These are phyloP conservation scores for Recurvomyces mirabilis DNA, from an alignment of 495 filamentous ascomycete species.

Conservation along the genomic window DNA sequence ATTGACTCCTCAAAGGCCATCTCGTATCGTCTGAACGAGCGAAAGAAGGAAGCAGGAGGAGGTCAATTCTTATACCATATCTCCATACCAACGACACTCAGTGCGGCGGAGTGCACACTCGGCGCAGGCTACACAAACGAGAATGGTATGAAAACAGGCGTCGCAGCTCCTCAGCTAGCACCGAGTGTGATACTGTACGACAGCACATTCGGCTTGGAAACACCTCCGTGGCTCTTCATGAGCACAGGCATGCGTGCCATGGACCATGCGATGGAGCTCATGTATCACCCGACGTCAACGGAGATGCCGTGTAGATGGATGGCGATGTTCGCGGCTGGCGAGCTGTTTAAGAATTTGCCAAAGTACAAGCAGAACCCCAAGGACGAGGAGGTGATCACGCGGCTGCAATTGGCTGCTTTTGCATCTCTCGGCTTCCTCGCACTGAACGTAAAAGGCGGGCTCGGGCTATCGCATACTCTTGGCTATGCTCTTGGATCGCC, in stretches of 20 bases:
- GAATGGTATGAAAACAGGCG: constrained; percentile 34
- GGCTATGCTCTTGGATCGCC: constrained; percentile 41
- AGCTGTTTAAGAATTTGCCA: constrained; percentile 35
- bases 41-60: constrained; percentile 4
- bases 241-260: constrained; percentile 37
- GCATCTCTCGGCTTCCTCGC: constrained; percentile 34
- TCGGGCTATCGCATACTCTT: constrained; percentile 37
- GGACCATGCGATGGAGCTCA: constrained; percentile 40
- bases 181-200: constrained; percentile 38
- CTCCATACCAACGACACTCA: constrained; percentile 40
- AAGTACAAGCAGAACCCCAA: constrained; percentile 32
- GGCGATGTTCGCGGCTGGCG: constrained; percentile 29
- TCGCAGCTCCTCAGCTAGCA: constrained; percentile 29
- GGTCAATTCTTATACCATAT: constrained; percentile 37
- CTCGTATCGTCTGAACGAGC: constrained; percentile 33
- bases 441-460: constrained; percentile 33
- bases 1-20: constrained; percentile 41
- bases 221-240: constrained; percentile 34
- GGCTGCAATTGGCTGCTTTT: constrained; percentile 37
- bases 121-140: constrained; percentile 34
- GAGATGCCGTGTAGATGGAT: constrained; percentile 36
- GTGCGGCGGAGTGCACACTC: constrained; percentile 38
- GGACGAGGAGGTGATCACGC: constrained; percentile 35
- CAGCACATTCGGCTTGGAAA: constrained; percentile 32
- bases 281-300: constrained; percentile 37